Conservation (phyloP, 768 basidiomycete genomes). For the Rhodosporidiobolus odoratus region DNA sequence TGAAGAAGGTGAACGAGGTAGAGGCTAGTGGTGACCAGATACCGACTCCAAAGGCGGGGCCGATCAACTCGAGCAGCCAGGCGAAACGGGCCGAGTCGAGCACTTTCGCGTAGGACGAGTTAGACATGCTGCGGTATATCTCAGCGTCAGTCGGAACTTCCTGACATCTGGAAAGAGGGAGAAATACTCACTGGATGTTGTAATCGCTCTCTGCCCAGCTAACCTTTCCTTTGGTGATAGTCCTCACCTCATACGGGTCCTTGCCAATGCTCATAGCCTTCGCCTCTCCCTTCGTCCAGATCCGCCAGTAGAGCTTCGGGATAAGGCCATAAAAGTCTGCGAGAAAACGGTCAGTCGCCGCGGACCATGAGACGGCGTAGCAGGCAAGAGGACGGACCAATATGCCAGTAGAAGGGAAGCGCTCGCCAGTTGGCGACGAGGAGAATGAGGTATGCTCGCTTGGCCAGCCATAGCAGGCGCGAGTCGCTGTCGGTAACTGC, state of each 20-base stretch:
- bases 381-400: constrained; percentile 7
- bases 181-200: constrained; percentile 25
- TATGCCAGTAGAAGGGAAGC: constrained; percentile 31
- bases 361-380: neutral
- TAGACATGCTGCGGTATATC: constrained; percentile 29
- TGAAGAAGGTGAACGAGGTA: constrained; percentile 23
- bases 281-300: constrained; percentile 14
- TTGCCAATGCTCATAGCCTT: constrained; percentile 22
- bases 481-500: constrained; percentile 1
- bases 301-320: constrained; percentile 16
- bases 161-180: neutral
- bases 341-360: neutral
- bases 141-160: neutral
- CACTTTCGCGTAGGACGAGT: constrained; percentile 27
- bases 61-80: constrained; percentile 29
- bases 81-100: constrained; percentile 26
- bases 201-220: constrained; percentile 13
- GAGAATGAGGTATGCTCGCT: constrained; percentile 12
- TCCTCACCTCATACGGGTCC: constrained; percentile 21
- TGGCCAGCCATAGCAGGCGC: neutral
- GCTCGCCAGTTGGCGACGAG: constrained; percentile 29
- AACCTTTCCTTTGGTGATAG: constrained; percentile 13
- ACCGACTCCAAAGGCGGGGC: constrained; percentile 9
- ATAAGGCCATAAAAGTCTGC: constrained; percentile 19
- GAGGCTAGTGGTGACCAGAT: constrained; percentile 19